A percentile compares a stretch with the other conserved stretches of the same genome.
Evolutionary conservation across 306 rosid species (phyloP).

Genomic region (Prunus fruticosa): DNA sequence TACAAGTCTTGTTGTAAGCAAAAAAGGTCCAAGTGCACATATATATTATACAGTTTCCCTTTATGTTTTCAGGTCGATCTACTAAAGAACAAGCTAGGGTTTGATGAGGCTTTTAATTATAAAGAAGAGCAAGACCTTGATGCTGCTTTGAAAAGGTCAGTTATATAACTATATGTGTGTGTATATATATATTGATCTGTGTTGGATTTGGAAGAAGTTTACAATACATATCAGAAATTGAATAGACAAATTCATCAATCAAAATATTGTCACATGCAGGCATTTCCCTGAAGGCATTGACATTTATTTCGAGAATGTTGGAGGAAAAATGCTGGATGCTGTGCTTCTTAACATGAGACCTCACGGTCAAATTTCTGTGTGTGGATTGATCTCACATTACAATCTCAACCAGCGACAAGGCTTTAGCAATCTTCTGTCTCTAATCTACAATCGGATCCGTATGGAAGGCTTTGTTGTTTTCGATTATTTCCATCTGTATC

Average conservation of each 20-base stretch:
- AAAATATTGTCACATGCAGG: no score
- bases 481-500: slow-evolving; percentile 2
- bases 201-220: no score
- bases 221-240: no score
- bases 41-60: background rate
- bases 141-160: slow-evolving; percentile 18
- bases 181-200: no score
- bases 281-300: slow-evolving; percentile 1
- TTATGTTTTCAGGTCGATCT: background rate
- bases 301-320: slow-evolving; percentile 1
- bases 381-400: slow-evolving; percentile 5
- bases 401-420: slow-evolving; percentile 2
- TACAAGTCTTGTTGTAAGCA: no score
- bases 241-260: no score
- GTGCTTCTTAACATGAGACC: slow-evolving; percentile 7
- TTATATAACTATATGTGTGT: background rate
- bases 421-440: background rate
- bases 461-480: background rate
- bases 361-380: background rate
- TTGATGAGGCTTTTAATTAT: slow-evolving; percentile 7
- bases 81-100: slow-evolving; percentile 4
- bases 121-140: slow-evolving; percentile 14
- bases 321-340: slow-evolving; percentile 1
- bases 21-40: no score
- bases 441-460: background rate